These are phyloP conservation scores for Nicotiana obtusifolia DNA, from an alignment of 257 asterid species.

Conservation along the genomic window DNA sequence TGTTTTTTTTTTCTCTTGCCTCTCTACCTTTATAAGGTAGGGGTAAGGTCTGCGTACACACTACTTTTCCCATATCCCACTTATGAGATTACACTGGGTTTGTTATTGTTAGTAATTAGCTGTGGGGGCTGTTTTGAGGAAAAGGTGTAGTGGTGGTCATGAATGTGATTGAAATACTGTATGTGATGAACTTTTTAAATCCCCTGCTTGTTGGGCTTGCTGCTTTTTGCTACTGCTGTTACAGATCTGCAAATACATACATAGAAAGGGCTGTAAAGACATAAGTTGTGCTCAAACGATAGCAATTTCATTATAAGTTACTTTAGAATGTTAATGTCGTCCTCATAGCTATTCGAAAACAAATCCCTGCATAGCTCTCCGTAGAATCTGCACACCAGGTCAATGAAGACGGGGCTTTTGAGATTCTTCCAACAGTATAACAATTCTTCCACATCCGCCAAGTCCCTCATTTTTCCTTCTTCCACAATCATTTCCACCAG, in stretches of 20 bases:
- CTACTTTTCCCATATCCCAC: too few species aligned
- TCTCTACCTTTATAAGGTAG: too few species aligned
- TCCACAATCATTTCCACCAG: constrained; percentile 64
- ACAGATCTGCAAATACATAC: neutral
- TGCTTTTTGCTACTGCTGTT: neutral
- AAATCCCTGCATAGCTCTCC: constrained; percentile 68
- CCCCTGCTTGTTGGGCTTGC: neutral
- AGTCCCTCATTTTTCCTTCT: constrained; percentile 48
- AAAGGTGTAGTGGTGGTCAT: neutral
- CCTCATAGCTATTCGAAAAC: constrained; percentile 35
- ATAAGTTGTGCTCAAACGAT: neutral
- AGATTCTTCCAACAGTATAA: constrained; percentile 66
- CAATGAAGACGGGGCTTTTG: constrained; percentile 45
- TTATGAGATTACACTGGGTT: too few species aligned
- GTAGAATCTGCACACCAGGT: constrained; percentile 62
- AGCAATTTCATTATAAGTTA: neutral
- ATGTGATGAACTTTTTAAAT: neutral
- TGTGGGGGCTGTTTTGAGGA: neutral
- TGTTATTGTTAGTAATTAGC: neutral
- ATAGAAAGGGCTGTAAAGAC: neutral
- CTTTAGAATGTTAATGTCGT: neutral
- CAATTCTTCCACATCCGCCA: constrained; percentile 68
- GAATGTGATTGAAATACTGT: neutral
- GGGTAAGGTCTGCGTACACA: too few species aligned
- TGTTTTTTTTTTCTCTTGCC: too few species aligned